Conservation (phyloP, 495 filamentous ascomycete genomes). For the Chaetomium tenue region DNA sequence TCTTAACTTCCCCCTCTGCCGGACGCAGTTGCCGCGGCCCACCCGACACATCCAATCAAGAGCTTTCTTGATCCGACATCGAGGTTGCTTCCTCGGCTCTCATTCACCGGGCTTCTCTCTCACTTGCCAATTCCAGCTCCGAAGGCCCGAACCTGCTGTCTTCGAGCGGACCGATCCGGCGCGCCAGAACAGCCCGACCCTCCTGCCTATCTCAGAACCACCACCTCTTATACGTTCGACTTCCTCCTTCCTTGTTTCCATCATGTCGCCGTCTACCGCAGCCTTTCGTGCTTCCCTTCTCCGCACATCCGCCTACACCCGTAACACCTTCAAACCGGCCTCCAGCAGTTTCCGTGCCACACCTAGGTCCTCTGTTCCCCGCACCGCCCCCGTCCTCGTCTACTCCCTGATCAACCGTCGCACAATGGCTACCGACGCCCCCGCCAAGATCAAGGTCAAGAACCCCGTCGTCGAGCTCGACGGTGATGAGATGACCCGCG, state of each 20-base stretch:
- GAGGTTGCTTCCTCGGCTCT: conserved; percentile 31
- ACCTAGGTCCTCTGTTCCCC: conserved; percentile 14
- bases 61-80: not conserved
- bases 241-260: conserved; percentile 23
- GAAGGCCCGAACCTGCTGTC: conserved; percentile 20
- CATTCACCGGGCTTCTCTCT: conserved; percentile 23
- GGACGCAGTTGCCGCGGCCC: conserved; percentile 28
- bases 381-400: conserved; percentile 28
- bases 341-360: conserved; percentile 21
- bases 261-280: conserved; percentile 34
- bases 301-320: conserved; percentile 29
- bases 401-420: conserved; percentile 36
- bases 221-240: conserved; percentile 15
- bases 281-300: conserved; percentile 34
- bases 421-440: conserved; percentile 41
- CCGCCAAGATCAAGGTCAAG: conserved; percentile 88
- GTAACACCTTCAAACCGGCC: conserved; percentile 21
- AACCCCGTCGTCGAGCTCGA: conserved; percentile 97
- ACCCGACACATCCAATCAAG: conserved; percentile 26
- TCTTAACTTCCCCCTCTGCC: conserved; percentile 25
- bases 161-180: conserved; percentile 30
- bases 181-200: conserved; percentile 17
- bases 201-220: conserved; percentile 17
- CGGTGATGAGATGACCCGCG: conserved; percentile 98
- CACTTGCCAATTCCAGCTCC: conserved; percentile 23